A percentile compares a stretch with the other conserved stretches of the same genome.
Conservation (phyloP, 2,329 filamentous ascomycete genomes). For the Incumbomyces delicatus region DNA sequence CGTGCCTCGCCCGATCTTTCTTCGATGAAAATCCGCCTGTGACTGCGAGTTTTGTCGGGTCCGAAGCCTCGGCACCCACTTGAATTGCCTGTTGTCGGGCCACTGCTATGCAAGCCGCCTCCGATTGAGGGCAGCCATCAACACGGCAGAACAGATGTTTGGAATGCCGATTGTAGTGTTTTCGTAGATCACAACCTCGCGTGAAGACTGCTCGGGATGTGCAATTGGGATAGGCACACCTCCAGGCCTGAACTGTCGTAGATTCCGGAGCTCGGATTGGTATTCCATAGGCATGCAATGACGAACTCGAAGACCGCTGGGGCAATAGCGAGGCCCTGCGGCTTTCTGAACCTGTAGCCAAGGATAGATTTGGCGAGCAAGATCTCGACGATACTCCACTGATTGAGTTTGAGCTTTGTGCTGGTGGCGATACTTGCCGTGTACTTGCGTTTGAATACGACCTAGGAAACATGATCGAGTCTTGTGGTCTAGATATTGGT, state of each 20-base stretch:
- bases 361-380: slow-evolving; percentile 16
- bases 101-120: slow-evolving; percentile 9
- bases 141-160: slow-evolving; percentile 53
- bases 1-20: slow-evolving; percentile 52
- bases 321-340: slow-evolving; percentile 7
- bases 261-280: slow-evolving; percentile 14
- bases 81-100: slow-evolving; percentile 3
- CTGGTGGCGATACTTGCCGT: slow-evolving; percentile 15
- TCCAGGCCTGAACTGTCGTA: slow-evolving; percentile 36
- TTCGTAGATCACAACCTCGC: slow-evolving; percentile 51
- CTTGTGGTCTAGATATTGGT: slow-evolving; percentile 1
- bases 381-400: slow-evolving; percentile 15
- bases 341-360: slow-evolving; percentile 1
- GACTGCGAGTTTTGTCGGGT: slow-evolving; percentile 25
- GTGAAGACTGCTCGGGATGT: slow-evolving; percentile 50
- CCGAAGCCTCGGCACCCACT: slow-evolving; percentile 8
- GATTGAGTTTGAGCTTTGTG: slow-evolving; percentile 11
- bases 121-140: slow-evolving; percentile 45
- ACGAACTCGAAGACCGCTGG: slow-evolving; percentile 17
- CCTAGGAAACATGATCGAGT: slow-evolving; percentile 5
- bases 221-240: slow-evolving; percentile 50
- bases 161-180: slow-evolving; percentile 53
- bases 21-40: slow-evolving; percentile 53
- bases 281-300: slow-evolving; percentile 20
- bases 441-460: slow-evolving; percentile 12